Conservation (phyloP, 176 grass and related monocot species). For the Carex kokanica region DNA sequence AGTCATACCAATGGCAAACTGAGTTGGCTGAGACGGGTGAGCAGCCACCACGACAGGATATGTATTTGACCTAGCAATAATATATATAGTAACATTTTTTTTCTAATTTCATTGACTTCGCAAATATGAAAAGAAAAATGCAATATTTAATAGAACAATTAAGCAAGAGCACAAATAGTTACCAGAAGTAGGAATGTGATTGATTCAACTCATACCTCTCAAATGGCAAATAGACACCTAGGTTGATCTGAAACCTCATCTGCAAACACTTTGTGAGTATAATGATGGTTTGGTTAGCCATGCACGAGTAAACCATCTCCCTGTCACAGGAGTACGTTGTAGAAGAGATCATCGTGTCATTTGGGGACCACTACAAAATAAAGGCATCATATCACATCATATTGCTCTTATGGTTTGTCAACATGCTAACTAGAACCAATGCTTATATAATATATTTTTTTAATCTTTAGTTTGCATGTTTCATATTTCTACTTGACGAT, state of each 20-base stretch:
- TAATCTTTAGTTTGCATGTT: too few relatives aligned
- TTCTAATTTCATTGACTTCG: too few relatives aligned
- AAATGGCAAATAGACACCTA: not conserved
- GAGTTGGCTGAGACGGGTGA: slow-evolving; percentile 33
- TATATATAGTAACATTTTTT: not conserved
- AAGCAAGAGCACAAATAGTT: not conserved
- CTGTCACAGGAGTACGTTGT: slow-evolving; percentile 26
- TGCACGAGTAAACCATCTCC: slow-evolving; percentile 22
- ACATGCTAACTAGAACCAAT: too few relatives aligned
- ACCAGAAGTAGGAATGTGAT: not conserved
- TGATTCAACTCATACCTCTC: too few relatives aligned
- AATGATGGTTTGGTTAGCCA: slow-evolving; percentile 9
- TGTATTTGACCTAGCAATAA: slow-evolving; percentile 4
- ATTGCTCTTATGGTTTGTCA: too few relatives aligned
- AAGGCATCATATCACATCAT: too few relatives aligned
- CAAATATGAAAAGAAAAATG: too few relatives aligned
- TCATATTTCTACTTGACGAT: too few relatives aligned
- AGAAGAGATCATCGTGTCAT: slow-evolving; percentile 20
- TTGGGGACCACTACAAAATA: slow-evolving; percentile 22
- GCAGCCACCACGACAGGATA: slow-evolving; percentile 28
- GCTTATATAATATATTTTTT: too few relatives aligned
- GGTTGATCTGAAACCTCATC: slow-evolving; percentile 21
- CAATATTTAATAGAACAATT: too few relatives aligned
- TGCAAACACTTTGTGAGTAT: slow-evolving; percentile 11
- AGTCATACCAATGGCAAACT: slow-evolving; percentile 36